A percentile compares a stretch with the other conserved stretches of the same genome.
These are phyloP conservation scores for Bromus sterilis DNA, from an alignment of 176 grass and related monocot genomes.

Conservation along the genomic window DNA sequence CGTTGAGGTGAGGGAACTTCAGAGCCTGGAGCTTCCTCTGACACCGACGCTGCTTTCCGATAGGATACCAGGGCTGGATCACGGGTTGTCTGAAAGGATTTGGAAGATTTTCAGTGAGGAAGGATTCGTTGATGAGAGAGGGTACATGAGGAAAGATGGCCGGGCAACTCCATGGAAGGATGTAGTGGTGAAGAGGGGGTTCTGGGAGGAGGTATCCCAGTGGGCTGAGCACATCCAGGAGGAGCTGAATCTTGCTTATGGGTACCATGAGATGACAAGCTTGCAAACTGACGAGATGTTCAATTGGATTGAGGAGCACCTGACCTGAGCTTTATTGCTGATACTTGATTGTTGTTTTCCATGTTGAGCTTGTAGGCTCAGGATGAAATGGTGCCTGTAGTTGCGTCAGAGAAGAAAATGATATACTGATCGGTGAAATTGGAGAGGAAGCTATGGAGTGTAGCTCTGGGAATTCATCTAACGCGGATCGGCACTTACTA, in stretches of 20 bases:
- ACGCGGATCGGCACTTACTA: background rate
- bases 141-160: slow-evolving; percentile 57
- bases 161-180: slow-evolving; percentile 49
- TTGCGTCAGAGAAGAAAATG: background rate
- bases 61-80: slow-evolving; percentile 42
- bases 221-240: slow-evolving; percentile 56
- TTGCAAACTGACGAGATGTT: slow-evolving; percentile 54
- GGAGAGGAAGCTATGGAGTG: background rate
- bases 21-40: slow-evolving; percentile 51
- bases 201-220: slow-evolving; percentile 29
- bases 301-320: slow-evolving; percentile 53
- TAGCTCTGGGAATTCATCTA: background rate
- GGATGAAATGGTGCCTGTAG: background rate
- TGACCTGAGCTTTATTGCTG: background rate
- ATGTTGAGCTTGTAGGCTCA: background rate
- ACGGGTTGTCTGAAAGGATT: slow-evolving; percentile 24
- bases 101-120: slow-evolving; percentile 39
- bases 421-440: background rate
- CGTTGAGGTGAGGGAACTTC: slow-evolving; percentile 45
- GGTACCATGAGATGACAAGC: slow-evolving; percentile 77
- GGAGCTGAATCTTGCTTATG: slow-evolving; percentile 72
- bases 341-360: background rate
- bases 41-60: slow-evolving; percentile 47
- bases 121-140: slow-evolving; percentile 48
- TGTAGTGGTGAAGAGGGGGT: slow-evolving; percentile 36